Evolutionary conservation across 169 alveolate species (phyloP).

Genomic region (Plasmodium ovale): DNA sequence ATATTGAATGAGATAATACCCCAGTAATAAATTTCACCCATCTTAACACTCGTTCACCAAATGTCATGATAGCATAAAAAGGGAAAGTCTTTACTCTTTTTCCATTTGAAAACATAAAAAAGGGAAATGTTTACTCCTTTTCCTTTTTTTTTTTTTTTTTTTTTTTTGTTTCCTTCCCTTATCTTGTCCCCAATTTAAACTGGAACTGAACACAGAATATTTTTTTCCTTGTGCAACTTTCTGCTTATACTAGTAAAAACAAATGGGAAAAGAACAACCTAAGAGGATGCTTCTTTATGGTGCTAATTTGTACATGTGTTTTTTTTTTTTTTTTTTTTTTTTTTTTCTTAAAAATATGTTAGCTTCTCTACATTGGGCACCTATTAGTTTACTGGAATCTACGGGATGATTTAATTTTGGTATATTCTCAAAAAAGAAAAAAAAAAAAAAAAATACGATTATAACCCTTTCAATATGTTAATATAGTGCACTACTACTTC

Average conservation of each 20-base stretch:
- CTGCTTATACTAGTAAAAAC: conserved; percentile 18
- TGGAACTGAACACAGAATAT: conserved; percentile 14
- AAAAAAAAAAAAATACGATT: too few species aligned
- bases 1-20: conserved; percentile 53
- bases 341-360: background rate
- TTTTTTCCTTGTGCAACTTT: conserved; percentile 48
- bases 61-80: too few species aligned
- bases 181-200: too few species aligned
- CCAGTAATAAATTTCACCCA: conserved; percentile 50
- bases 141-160: background rate
- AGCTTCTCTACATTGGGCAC: conserved; percentile 43
- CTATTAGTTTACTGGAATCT: conserved; percentile 24
- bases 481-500: background rate
- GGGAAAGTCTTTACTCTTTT: too few species aligned
- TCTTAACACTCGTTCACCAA: too few species aligned
- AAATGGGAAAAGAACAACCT: background rate
- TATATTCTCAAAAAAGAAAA: too few species aligned
- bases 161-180: too few species aligned
- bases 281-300: background rate
- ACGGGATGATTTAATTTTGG: conserved; percentile 28
- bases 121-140: background rate
- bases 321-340: background rate
- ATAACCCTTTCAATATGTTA: background rate
- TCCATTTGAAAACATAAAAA: too few species aligned
- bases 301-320: background rate